These are phyloP conservation scores for Luvunga scandens DNA, from an alignment of 345 rosid species.

Conservation along the genomic window DNA sequence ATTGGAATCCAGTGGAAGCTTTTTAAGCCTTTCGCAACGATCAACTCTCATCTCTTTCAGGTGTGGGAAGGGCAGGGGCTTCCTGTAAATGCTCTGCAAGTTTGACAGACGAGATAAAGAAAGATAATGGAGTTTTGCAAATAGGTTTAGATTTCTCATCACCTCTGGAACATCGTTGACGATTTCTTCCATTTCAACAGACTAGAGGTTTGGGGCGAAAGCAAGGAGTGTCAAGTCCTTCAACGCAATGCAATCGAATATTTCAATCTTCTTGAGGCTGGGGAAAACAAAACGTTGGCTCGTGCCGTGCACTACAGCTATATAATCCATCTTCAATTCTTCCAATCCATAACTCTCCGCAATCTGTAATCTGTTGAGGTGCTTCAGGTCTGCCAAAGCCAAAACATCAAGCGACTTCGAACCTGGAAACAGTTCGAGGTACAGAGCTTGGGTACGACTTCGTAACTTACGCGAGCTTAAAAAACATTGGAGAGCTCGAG, in stretches of 20 bases:
- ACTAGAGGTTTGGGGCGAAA: too few relatives aligned
- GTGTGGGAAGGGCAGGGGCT: not conserved
- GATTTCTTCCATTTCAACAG: not conserved
- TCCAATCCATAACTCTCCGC: too few relatives aligned
- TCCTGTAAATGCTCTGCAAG: not conserved
- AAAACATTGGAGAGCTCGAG: not conserved
- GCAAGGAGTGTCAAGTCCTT: too few relatives aligned
- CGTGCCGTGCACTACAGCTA: too few relatives aligned
- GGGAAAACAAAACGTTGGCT: not conserved
- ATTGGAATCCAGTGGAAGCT: not conserved
- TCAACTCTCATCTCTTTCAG: not conserved
- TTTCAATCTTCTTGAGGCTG: too few relatives aligned
- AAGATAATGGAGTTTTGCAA: not conserved
- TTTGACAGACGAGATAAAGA: fast-evolving
- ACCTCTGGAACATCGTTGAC: not conserved
- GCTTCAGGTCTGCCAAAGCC: too few relatives aligned
- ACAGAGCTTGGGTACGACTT: too few relatives aligned
- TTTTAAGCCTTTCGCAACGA: not conserved
- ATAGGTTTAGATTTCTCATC: not conserved
- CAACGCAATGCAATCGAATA: not conserved
- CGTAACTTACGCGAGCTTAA: too few relatives aligned
- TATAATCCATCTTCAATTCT: too few relatives aligned
- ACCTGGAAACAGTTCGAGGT: too few relatives aligned
- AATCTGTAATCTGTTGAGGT: too few relatives aligned
- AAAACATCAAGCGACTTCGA: too few relatives aligned